Base-by-base conservation (phyloP, 176 grass and related monocot genomes). In the Rhipidocladum racemiflorum region DNA sequence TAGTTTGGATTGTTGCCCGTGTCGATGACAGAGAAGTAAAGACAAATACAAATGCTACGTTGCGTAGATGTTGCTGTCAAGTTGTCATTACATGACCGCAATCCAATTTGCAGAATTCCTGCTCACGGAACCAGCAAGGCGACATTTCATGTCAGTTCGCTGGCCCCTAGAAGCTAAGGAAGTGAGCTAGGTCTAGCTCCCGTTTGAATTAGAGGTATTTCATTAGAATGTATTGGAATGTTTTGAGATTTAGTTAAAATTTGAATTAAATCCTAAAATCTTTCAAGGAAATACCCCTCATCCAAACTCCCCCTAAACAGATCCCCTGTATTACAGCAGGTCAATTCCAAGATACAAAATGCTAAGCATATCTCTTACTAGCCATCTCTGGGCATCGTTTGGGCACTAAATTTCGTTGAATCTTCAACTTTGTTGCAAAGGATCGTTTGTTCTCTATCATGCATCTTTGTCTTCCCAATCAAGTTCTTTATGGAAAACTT, bases 81-180 rank as follows among this genome's bases (percentile, higher is more conserved):
- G 49, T 44, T 56, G 6, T 34, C 46, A 3, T 75, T 42, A 34
- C 9, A 12, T 59, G 42, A 24, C 14, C 30, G 2, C 36, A 27
- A 18, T 44, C 36, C 55, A 76, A 38, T 27, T 61, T 61, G 15
- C n/a, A 44, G 36, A 76, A 76, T 8, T 76, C 57, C 27, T 78
- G 59, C 16, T 16, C 10, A 78, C 10, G 18, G 9, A 46, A 15
- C 29, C 75, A 64, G 59, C 40, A 61, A 28, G 59, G 25, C 59
- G 59, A 61, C 59, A 30, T 15, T 61, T 61, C 18, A 76, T 20
- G 74, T 60, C 54, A 76, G 73, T 36, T 76, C 2, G n/a, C 73
- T 60, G 34, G 51, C 40, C 17, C 53, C 35, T 27, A 42, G 23
- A 3, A 75, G 0, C 34, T 20, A 75, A 75, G 72, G 32, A 74